Evolutionary conservation across 225 moss, liverwort and hornwort genomes (phyloP).

Genomic region (Sphagnum contortum): DNA sequence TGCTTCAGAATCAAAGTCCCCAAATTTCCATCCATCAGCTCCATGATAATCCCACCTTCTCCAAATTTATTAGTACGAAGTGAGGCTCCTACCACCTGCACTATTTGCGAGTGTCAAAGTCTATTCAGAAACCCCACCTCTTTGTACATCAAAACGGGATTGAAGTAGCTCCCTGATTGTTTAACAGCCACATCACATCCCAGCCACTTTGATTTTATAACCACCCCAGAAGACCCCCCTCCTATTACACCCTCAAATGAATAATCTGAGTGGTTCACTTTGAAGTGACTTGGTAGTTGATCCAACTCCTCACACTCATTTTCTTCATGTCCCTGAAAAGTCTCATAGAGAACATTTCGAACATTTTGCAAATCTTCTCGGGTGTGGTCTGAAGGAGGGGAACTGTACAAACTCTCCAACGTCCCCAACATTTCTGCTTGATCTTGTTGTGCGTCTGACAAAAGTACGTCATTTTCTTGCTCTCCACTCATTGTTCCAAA

Average conservation of each 20-base stretch:
- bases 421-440: not conserved
- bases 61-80: slow-evolving; percentile 1
- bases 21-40: slow-evolving; percentile 22
- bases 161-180: not conserved
- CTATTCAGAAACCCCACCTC: slow-evolving; percentile 19
- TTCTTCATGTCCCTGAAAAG: not conserved
- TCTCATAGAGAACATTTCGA: too few species aligned
- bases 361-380: too few species aligned
- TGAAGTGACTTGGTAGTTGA: too few species aligned
- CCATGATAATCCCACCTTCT: slow-evolving; percentile 12
- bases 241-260: too few species aligned
- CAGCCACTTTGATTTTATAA: too few species aligned
- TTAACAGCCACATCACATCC: not conserved
- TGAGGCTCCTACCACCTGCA: slow-evolving; percentile 9
- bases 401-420: slow-evolving; percentile 3
- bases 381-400: too few species aligned
- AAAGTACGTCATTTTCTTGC: not conserved
- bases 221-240: too few species aligned
- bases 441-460: not conserved
- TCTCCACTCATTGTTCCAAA: not conserved
- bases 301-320: too few species aligned
- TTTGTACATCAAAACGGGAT: slow-evolving; percentile 7
- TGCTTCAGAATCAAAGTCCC: slow-evolving; percentile 1
- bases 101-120: slow-evolving; percentile 23
- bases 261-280: too few species aligned